Base-by-base conservation (phyloP, 2,329 filamentous ascomycete species). In the Colletotrichum nymphaeae region DNA sequence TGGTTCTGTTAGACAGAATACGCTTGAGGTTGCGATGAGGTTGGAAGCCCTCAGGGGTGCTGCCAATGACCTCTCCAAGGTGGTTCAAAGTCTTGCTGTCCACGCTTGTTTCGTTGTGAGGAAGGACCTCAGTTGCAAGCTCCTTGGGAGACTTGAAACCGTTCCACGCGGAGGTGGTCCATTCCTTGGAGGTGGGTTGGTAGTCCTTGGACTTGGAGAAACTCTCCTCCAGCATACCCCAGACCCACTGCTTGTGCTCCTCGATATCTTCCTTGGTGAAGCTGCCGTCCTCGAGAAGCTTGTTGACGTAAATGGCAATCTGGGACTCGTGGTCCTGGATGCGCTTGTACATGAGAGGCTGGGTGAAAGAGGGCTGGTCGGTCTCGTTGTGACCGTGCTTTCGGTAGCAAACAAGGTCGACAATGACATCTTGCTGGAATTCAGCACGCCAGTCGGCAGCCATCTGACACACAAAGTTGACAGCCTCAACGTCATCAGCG, bases 331-430 rank as follows among this genome's bases (percentile, higher is more conserved):
- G 95, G 73, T 93, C 89, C 78, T 92, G 90, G 81, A 99, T 98
- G 80, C 94, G 94, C 92, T 98, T 98, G 91, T 99, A 99, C 97
- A 99, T 99, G 78, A 98, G 87, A 53, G 97, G 97, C 84, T 99
- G 97, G n/a, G 97, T 99, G 89, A 99, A 99, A 53, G 96, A 98
- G 60, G 97, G 97, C 88, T 99, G 97, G 82, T 99, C 97, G 12
- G 97, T 99, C 88, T 99, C 97, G 87, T 99, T 99, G 91, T 99
- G 97, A 75, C 97, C 97, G 84, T 98, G 92, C 88, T 98, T 99
- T 81, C 97, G 94, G 90, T 99, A 99, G 90, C 97, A 99, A 81
- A 98, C 95, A 79, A 99, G 91, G 84, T 99, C 97, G 80, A 99
- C 95, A 78, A 99, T 95, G 75, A 98, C 96, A 82, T 99, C 97